Evolutionary conservation across 371 early-diverging fungal species (phyloP).

Genomic region (Mortierella sp.): DNA sequence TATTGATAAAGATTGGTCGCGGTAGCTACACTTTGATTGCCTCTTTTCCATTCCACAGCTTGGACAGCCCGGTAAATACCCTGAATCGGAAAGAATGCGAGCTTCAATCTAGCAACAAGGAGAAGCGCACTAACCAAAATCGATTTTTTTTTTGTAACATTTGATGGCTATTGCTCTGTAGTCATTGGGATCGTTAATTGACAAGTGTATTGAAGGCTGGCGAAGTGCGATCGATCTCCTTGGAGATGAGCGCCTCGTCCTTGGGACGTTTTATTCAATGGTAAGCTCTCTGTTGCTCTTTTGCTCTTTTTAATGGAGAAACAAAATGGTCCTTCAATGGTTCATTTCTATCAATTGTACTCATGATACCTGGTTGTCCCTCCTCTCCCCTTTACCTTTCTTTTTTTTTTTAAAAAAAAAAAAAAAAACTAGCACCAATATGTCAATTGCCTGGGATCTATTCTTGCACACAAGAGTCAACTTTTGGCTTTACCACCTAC

Average conservation of each 20-base stretch:
- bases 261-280: constrained; percentile 45
- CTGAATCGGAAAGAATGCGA: not conserved
- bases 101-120: not conserved
- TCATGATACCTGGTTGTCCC: not conserved
- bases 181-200: constrained; percentile 22
- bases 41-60: constrained; percentile 24
- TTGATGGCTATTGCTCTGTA: not conserved
- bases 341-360: too few relatives aligned
- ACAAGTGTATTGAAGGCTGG: constrained; percentile 28
- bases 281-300: constrained; percentile 8
- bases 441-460: constrained; percentile 25
- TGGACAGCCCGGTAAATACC: constrained; percentile 19
- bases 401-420: not conserved
- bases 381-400: not conserved
- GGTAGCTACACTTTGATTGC: constrained; percentile 13
- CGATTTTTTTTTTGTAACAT: not conserved
- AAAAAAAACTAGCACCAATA: constrained; percentile 49
- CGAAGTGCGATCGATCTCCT: constrained; percentile 20
- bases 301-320: too few relatives aligned
- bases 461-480: not conserved
- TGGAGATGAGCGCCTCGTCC: constrained; percentile 18
- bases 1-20: not conserved
- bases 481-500: constrained; percentile 1
- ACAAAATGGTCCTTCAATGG: too few relatives aligned
- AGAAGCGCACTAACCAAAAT: not conserved